Percentiles rank a stretch among this genome's conserved stretches.
Evolutionary conservation across 805 yeast species (phyloP).

Genomic region (Spathaspora gorwiae): DNA sequence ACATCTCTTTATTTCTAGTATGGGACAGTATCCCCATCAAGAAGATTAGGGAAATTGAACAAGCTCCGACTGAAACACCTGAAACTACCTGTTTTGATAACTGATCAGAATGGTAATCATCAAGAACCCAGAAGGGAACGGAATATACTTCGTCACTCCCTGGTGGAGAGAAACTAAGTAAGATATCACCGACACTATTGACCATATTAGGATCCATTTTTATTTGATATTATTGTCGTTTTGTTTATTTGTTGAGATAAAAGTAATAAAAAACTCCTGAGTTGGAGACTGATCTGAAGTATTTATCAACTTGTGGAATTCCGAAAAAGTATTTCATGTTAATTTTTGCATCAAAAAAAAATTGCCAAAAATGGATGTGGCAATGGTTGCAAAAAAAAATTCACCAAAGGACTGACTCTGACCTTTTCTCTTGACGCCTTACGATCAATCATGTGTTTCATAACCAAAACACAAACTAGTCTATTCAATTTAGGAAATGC

Average conservation of each 20-base stretch:
- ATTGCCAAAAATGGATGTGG: conserved; percentile 2
- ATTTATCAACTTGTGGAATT: too few relatives aligned
- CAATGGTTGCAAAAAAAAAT: conserved; percentile 8
- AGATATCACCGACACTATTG: conserved; percentile 3
- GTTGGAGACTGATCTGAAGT: too few relatives aligned
- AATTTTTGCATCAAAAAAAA: background rate
- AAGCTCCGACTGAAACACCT: conserved; percentile 9
- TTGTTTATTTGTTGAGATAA: too few relatives aligned
- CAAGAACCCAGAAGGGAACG: conserved; percentile 6
- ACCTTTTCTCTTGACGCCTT: too few relatives aligned
- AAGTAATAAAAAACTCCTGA: too few relatives aligned
- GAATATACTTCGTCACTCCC: background rate
- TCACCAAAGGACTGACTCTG: background rate
- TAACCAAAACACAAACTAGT: too few relatives aligned
- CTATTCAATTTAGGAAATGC: too few relatives aligned
- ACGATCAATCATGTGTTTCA: too few relatives aligned
- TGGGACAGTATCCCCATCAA: conserved; percentile 2
- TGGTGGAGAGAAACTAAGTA: conserved; percentile 4
- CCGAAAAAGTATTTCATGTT: background rate
- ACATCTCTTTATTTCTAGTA: background rate
- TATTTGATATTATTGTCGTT: too few relatives aligned
- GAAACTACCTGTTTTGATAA: conserved; percentile 4
- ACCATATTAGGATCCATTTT: background rate
- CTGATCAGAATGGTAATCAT: conserved; percentile 1
- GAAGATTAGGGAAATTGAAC: conserved; percentile 5